Base-by-base conservation (phyloP, 805 yeast genomes). In the Ogataea ramenticola region DNA sequence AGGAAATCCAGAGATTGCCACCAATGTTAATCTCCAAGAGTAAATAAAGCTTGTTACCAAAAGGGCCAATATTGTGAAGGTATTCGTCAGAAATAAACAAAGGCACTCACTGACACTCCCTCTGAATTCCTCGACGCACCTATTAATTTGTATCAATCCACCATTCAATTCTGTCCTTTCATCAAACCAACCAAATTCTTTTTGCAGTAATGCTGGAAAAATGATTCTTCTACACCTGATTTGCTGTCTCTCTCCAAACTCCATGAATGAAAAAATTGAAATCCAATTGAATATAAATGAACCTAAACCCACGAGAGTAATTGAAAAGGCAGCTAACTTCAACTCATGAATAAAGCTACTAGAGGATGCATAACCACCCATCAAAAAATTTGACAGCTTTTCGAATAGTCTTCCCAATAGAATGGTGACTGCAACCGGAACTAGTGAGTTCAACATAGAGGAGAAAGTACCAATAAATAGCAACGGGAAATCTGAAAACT, bases 21-120 rank as follows among this genome's bases (percentile, higher is more conserved):
- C 75, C 22, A 93, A 62, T 0, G 97, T 86, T 11, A 93, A 69
- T 3, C 86, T 72, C 97, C 97, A 91, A 3, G 95, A 86, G 47
- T 79, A 81, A 47, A 74, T 73, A 57, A 93, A 74, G 1, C 96
- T 80, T 0, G 85, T 77, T 1, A 77, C 71, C 1, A 82, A 56
- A 11, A 83, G 62, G 0, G 83, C 77, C 4, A 76, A 43, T 0
- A 79, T 64, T 0, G 88, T 71, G 0, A 79, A 74, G 1, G 70
- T 35, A 9, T 79, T 71, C 49, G 80, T 80, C 12, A 77, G 55
- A 1, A 81, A 54, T 19, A 80, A 52, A 0, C 85, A 88, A 16
- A 80, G 56, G 3, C 81, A 75, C 55, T 84, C 90, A 3, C 91
- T 77, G 4, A 77, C 68, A 1, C 89, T 86, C 0, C 75, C 62